Base-by-base conservation (phyloP, 2,329 filamentous ascomycete genomes). In the Colletotrichum melonis region DNA sequence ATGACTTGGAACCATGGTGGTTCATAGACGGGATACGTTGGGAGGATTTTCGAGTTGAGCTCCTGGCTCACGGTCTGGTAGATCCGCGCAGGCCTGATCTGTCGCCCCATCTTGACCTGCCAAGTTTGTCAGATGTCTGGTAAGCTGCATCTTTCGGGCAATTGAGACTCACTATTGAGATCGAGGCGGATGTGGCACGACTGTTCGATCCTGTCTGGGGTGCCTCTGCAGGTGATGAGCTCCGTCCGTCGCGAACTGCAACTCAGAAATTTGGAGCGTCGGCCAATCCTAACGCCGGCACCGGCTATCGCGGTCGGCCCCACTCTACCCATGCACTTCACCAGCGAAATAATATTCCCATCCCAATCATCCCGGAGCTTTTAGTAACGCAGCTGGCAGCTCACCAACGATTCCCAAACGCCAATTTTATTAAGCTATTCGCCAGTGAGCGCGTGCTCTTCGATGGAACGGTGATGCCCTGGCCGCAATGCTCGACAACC, bases 1-100 rank as follows among this genome's bases (percentile, higher is more conserved):
- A 91, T 80, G 35, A 87, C 86, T 11, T 84, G 80, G 73, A 87
- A 86, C 89, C 89, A 91, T 66, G 86, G 81, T 65, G 84, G 82
- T 59, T 79, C 79, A 78, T 81, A 78, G 65, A 78, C 78, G 74
- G 73, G 78, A 73, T 82, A 76, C 72, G 76, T 77, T 42, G 78
- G 75, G 65, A 86, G 80, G 75, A 85, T 79, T 63, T 78, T 80
- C 75, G 84, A 82, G 77, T 84, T 82, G 67, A 89, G 79, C 76
- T 88, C 81, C 63, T 82, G 79, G 30, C 83, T 79, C 74, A 87
- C 83, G 73, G 83, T 82, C 78, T 87, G 83, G 77, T 84, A 85
- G 78, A 89, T 84, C 79, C 84, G 81, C 54, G 86, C 82, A 76
- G 87, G 85, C 56, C 83, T 80, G 77, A 86, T 84, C 77, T 86